Base-by-base conservation (phyloP, 257 asterid species). In the Nicotiana noctiflora region DNA sequence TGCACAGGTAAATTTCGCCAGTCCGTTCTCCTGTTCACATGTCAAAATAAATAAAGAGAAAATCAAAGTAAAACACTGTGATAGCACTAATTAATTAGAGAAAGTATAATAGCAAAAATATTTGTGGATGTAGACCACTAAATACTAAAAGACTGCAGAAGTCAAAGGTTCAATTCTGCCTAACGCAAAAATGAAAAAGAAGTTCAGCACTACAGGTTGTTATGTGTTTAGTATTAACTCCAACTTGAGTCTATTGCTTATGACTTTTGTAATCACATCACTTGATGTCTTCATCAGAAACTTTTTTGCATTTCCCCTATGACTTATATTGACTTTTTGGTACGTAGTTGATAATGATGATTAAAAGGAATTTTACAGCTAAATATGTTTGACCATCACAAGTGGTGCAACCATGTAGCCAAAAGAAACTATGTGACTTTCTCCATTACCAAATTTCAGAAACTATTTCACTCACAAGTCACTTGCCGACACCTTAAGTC, bases 21-120 rank as follows among this genome's bases (percentile, higher is more conserved):
- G 68, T 95, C 98, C 2, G 97, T 91, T 72, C 89, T 88, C 89
- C 99, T 95, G 88, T 76, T 10, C 5, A 46, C 53, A 78, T 27
- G 64, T 40, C 31, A 60, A 65, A 27, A 51, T 37, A 74, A 74
- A 74, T 72, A 25, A 25, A 25, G n/a, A 72, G 8, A 40, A 11
- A 40, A 51, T 12, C 27, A 25, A 74, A 49, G 44, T 25, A 74
- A 6, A 46, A 72, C 60, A 72, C 60, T 46, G 56, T 72, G 0
- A 72, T 21, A 21, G 8, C 23, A 29, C 77, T 44, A 21, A 40
- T 19, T 70, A 40, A 21, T 70, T 70, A 21, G 37, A 44, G 23
- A 21, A 70, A 44, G 19, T 19, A 19, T 3, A 46, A 46, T 46
- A 46, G 21, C 12, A 23, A 72, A 40, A 49, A 46, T 72, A 9